phyloP scores from a whole-genome alignment of 2,329 filamentous ascomycete genomes.

The Alternaria atra region DNA sequence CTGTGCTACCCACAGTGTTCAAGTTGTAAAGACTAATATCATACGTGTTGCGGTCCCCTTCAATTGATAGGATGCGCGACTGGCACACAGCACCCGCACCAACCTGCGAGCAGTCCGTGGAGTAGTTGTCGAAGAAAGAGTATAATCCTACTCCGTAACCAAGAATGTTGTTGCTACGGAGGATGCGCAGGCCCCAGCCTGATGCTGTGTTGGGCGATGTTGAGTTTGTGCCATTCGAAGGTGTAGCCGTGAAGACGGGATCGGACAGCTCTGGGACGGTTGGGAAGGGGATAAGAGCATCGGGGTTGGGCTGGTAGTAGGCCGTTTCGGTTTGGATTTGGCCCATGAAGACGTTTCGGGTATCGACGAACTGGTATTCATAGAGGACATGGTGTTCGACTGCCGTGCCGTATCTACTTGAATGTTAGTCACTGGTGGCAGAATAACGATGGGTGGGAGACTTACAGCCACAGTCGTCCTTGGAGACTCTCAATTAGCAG shows the following conservation, averaged over 20 bases:
- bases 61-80: slow-evolving; percentile 59
- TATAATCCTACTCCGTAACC: slow-evolving; percentile 73
- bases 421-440: slow-evolving; percentile 10
- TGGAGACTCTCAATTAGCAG: slow-evolving; percentile 70
- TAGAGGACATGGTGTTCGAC: slow-evolving; percentile 69
- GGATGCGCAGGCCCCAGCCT: slow-evolving; percentile 72
- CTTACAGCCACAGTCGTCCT: slow-evolving; percentile 58
- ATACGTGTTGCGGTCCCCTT: slow-evolving; percentile 46
- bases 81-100: slow-evolving; percentile 55
- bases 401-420: slow-evolving; percentile 68
- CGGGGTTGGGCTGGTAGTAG: slow-evolving; percentile 83
- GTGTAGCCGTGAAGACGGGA: slow-evolving; percentile 68
- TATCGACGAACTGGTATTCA: slow-evolving; percentile 85
- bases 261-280: slow-evolving; percentile 68
- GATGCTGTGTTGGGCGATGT: slow-evolving; percentile 45
- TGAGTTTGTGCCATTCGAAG: slow-evolving; percentile 8
- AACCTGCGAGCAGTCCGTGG: slow-evolving; percentile 42
- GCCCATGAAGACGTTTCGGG: slow-evolving; percentile 81
- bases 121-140: slow-evolving; percentile 73
- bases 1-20: slow-evolving; percentile 57
- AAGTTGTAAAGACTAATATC: slow-evolving; percentile 58
- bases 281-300: slow-evolving; percentile 72
- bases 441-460: slow-evolving; percentile 63
- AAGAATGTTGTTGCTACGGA: slow-evolving; percentile 64
- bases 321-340: slow-evolving; percentile 91